Evolutionary conservation across 495 filamentous ascomycete genomes (phyloP), one percentile per base, ranked within the genome.

Genomic region (Lasiosphaeris hirsuta): DNA sequence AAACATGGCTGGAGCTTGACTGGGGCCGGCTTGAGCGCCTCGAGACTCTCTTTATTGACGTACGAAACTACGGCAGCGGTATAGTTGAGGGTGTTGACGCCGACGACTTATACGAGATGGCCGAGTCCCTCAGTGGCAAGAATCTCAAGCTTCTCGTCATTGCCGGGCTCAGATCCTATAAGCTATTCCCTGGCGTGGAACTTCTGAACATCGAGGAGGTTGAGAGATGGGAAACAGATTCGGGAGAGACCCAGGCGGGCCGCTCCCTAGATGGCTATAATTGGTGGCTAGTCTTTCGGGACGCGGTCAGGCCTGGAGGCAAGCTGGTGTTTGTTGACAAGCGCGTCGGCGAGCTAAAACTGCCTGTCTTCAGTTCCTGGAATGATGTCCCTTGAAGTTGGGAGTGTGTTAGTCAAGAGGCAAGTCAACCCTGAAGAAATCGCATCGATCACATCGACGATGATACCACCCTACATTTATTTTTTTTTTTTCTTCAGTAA

Each of bases 21-120:
- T 65, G 60, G 48, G 11, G 23, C 5, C 36, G 38, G 6, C 13
- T 65, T 41, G 37, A 39, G 13, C 17, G 34, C 30, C 42, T 65
- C 14, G 63, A 65, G 60, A 43, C 60, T 9, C 60, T 63, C 13
- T 55, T 17, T 18, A 49, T 65, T 30, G 63, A 65, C n/a, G 34
- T 60, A 15, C 54, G 63, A 17, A 53, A 41, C 4, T 59, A 49
- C 8, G 41, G 33, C 18, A 4, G n/a, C 23, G 14, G 10, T 7
- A 1, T 6, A 7, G n/a, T 6, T 4, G 5, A 8, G 10, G 10
- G 11, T 9, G 15, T 51, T 9, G 7, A 48, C 8, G 14, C 9
- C 9, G 11, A 14, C 14, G 62, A 56, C 10, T 14, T 64, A 4
- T 2, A 40, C 9, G 47, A 52, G 10, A 37, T 59, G 10, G 3